A percentile compares a stretch with the other conserved stretches of the same genome.
These are phyloP conservation scores for Chaetomium sp. DNA, from an alignment of 2,329 filamentous ascomycete genomes.

Conservation along the genomic window DNA sequence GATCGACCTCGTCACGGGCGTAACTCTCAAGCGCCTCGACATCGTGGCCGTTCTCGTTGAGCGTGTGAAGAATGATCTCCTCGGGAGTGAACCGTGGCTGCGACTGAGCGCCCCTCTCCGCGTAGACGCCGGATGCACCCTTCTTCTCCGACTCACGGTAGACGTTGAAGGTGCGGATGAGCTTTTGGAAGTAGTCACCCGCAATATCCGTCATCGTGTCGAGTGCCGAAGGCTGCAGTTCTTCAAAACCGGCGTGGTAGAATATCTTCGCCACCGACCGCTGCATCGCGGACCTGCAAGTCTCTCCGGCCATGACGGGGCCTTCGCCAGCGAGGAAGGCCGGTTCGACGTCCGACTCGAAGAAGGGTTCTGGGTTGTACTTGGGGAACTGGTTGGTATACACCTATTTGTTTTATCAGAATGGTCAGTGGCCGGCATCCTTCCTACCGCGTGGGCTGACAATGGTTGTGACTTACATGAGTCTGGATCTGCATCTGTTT, in stretches of 20 bases:
- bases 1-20: constrained; percentile 88
- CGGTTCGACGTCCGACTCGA: constrained; percentile 79
- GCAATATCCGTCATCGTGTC: constrained; percentile 87
- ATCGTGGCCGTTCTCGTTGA: constrained; percentile 78
- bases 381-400: constrained; percentile 98
- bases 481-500: constrained; percentile 99
- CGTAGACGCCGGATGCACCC: constrained; percentile 39
- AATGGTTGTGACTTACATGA: constrained; percentile 53
- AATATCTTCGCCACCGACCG: constrained; percentile 91
- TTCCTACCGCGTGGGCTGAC: background rate
- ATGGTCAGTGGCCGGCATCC: no score
- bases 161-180: constrained; percentile 70
- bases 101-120: constrained; percentile 37
- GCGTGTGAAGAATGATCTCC: constrained; percentile 78
- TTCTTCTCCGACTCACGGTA: constrained; percentile 81
- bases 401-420: constrained; percentile 48
- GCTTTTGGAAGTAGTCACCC: constrained; percentile 80
- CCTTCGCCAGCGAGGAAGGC: constrained; percentile 85
- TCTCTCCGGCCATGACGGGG: constrained; percentile 75
- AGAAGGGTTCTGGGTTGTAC: constrained; percentile 83
- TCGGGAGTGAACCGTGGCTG: constrained; percentile 71
- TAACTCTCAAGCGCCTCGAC: constrained; percentile 77
- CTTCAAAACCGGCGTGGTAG: constrained; percentile 94
- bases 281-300: constrained; percentile 78
- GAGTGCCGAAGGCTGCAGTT: constrained; percentile 89